These are phyloP conservation scores for Pisolithus orientalis DNA, from an alignment of 768 basidiomycete genomes.

Conservation along the genomic window DNA sequence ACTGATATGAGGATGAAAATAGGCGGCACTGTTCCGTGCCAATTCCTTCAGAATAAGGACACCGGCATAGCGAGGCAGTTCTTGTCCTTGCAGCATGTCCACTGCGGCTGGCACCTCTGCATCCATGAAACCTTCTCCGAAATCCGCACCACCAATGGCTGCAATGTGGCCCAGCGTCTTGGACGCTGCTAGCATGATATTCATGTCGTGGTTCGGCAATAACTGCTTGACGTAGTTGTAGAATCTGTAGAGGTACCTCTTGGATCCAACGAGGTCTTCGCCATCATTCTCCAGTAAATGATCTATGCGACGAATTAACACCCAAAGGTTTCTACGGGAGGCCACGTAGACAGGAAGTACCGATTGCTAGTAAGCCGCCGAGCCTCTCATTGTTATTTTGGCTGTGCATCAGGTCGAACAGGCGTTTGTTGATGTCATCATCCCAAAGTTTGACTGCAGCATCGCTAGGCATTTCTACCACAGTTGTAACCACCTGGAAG, in stretches of 20 bases:
- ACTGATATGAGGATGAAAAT: slow-evolving; percentile 84
- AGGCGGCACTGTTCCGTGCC: slow-evolving; percentile 78
- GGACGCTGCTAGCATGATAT: slow-evolving; percentile 93
- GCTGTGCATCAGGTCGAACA: slow-evolving; percentile 82
- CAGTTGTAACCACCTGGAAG: slow-evolving; percentile 59
- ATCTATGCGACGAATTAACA: slow-evolving; percentile 34
- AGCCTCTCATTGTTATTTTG: slow-evolving; percentile 73
- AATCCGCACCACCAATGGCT: slow-evolving; percentile 72
- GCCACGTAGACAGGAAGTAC: slow-evolving; percentile 34
- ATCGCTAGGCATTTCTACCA: slow-evolving; percentile 79
- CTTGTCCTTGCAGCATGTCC: slow-evolving; percentile 67
- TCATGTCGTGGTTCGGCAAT: slow-evolving; percentile 85
- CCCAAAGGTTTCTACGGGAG: slow-evolving; percentile 1
- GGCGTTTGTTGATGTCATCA: slow-evolving; percentile 68
- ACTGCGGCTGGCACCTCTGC: slow-evolving; percentile 83
- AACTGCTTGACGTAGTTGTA: slow-evolving; percentile 91
- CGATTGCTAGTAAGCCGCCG: slow-evolving; percentile 84
- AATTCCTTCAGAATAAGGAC: slow-evolving; percentile 93
- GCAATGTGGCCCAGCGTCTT: slow-evolving; percentile 87
- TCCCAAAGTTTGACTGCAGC: slow-evolving; percentile 81
- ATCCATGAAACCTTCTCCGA: slow-evolving; percentile 87
- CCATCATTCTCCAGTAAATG: slow-evolving; percentile 70
- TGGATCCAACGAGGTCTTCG: slow-evolving; percentile 78
- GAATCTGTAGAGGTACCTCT: slow-evolving; percentile 75
- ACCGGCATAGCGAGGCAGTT: slow-evolving; percentile 86